Evolutionary conservation across 2,329 filamentous ascomycete genomes (phyloP), one percentile per base, ranked within the genome.

Genomic region (Moelleriella libera): DNA sequence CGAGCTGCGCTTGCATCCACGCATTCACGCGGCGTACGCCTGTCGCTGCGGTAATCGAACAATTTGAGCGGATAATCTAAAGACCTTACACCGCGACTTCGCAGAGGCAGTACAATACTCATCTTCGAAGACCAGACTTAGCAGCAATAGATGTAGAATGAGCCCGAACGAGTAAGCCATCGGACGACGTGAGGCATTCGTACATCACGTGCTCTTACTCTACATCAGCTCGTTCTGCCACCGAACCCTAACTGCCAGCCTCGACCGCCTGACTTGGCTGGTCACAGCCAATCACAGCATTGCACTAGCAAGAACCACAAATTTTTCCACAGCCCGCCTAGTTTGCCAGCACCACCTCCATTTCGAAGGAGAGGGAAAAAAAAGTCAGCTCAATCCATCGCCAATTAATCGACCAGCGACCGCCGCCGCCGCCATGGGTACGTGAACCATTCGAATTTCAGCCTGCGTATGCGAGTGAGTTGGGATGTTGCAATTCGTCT

Each of bases 401-500:
- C 60, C 64, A 63, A 68, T 62, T 61, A 63, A 65, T 63, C 61
- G 64, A 51, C 57, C 58, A 60, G 53, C 60, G 59, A 58, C 60
- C 57, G 64, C 60, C 72, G 71, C 68, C 71, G 76, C 68, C 71
- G 76, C 69, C 68, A 79, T 79, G 75, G 75, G 75, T 79, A 79
- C 70, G 75, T 75, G 63, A 65, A 55, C 39, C 41, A 49, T 49
- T 54, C 49, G 46, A 50, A 58, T 53, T 53, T 63, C 60, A 65
- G 63, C 64, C 64, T 61, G 55, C 63, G 70, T 73, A 64, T 74
- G 70, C 70, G 69, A 74, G 70, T 74, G 70, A 70, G 49, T 49
- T 49, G 39, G 47, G 37, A 43, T 63, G 60, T 30, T 46, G 47
- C 32, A 12, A 37, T 37, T 8, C 47, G 47, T 47, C 43, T 44